phyloP scores from a whole-genome alignment of 352 stramenopile species.

The Globisporangium abappressorium region DNA sequence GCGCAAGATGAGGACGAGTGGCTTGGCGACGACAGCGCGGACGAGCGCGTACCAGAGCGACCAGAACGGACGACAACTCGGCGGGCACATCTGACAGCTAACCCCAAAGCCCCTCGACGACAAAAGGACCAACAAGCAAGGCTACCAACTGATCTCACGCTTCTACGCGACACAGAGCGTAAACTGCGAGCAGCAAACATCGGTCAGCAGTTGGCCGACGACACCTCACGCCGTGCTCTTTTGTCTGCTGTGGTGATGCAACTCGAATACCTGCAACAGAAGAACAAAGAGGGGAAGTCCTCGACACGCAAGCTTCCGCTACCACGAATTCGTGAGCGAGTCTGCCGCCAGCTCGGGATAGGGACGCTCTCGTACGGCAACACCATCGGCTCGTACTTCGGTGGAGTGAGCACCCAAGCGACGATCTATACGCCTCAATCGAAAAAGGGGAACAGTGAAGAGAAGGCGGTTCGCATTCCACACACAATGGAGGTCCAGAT shows the following conservation, averaged over 20 bases:
- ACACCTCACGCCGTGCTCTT: constrained; percentile 3
- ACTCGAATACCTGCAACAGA: constrained; percentile 2
- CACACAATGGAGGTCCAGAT: not conserved
- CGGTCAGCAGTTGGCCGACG: constrained; percentile 2
- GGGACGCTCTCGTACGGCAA: constrained; percentile 4
- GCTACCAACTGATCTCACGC: constrained; percentile 5
- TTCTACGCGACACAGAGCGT: constrained; percentile 1
- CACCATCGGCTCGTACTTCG: constrained; percentile 1
- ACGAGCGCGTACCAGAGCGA: not conserved
- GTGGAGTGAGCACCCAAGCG: not conserved
- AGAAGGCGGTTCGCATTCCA: too few relatives aligned
- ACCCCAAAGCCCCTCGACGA: constrained; percentile 1
- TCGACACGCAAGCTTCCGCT: constrained; percentile 1
- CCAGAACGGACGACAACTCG: constrained; percentile 3
- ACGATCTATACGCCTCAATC: not conserved
- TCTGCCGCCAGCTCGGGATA: constrained; percentile 5
- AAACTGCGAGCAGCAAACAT: constrained; percentile 5
- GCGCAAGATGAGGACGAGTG: not conserved
- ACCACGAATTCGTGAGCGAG: constrained; percentile 3
- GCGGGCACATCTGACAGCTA: not conserved
- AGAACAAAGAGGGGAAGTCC: constrained; percentile 5
- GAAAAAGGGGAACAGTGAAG: not conserved
- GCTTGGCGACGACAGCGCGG: constrained; percentile 5
- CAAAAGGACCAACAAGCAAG: constrained; percentile 4
- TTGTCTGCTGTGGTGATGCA: constrained; percentile 4